Evolutionary conservation across 805 yeast genomes (phyloP), one percentile per base, ranked within the genome.

Genomic region (Isabelozyma pseudorhagii): DNA sequence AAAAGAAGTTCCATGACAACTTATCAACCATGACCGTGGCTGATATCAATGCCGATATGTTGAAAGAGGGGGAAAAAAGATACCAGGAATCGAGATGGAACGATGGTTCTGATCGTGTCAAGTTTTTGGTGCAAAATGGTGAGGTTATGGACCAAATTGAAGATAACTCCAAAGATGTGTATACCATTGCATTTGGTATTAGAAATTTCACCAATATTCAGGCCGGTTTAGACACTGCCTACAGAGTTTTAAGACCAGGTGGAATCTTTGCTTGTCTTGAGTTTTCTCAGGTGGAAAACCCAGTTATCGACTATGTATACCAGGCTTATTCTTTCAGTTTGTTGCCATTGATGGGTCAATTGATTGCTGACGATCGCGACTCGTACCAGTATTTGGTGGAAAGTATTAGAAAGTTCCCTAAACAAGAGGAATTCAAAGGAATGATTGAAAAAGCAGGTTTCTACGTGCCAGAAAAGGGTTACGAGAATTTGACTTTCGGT

Each of bases 371-470:
- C 61, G 99, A 94, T 67, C 84, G 96, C 66, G 97, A 92, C 59
- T 90, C 97, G 27, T 94, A 94, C 69, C 97, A 94, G 68, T 94
- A 94, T 66, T 77, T 94, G 64, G 98, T 94, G 9, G 99, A 94
- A 71, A 87, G 96, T 56, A 94, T 94, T 57, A 85, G 86, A 65
- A 83, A 83, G 62, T 94, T 94, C 77, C 99, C 99, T 10, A 77
- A 82, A 57, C 98, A 94, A 76, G 96, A 91, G 59, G 84, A 85
- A 44, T 94, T 94, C 72, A 89, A 92, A 53, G 70, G 75, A 14
- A 93, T 94, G 98, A 90, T 94, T 61, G 83, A 90, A 65, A 85
- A 89, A 61, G 98, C 98, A 7, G 99, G 99, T 1, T 94, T 94
- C 67, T 85, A 87, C 55, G 86, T 89, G 49, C 79, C 79, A 27